Conservation (phyloP, 345 rosid genomes). For the Gossypium thurberi region DNA sequence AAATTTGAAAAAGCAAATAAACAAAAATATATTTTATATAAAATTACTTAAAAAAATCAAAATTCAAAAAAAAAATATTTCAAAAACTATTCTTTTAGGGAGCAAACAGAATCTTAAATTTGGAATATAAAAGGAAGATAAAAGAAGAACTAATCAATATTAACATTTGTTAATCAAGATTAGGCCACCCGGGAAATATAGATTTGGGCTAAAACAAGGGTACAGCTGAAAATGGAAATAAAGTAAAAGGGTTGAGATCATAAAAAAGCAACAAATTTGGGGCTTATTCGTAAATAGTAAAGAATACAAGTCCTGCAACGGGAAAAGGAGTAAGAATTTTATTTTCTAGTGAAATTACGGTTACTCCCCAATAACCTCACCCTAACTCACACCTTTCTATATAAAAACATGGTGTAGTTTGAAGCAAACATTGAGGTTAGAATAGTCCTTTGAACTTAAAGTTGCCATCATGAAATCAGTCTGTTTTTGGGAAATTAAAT, state of each 20-base stretch:
- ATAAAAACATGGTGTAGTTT: background rate
- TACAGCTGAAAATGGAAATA: background rate
- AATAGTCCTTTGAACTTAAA: background rate
- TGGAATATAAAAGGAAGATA: background rate
- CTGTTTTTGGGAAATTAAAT: constrained; percentile 6
- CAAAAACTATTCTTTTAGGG: background rate
- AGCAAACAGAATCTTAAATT: background rate
- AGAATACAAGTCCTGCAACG: background rate
- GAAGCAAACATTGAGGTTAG: background rate
- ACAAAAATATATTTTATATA: too few relatives aligned
- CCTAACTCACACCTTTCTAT: background rate
- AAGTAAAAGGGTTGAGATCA: background rate
- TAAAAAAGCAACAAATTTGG: background rate
- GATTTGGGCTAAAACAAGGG: background rate
- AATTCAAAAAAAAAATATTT: background rate
- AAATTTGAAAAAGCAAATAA: too few relatives aligned
- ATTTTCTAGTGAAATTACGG: background rate
- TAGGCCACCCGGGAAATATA: background rate
- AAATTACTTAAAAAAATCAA: background rate
- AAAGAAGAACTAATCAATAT: background rate
- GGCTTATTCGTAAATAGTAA: background rate
- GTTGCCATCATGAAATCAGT: background rate
- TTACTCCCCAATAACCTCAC: background rate
- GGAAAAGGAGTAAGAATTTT: background rate
- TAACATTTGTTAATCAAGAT: background rate